Evolutionary conservation across 2,329 filamentous ascomycete genomes (phyloP).

Genomic region (Cercospora citrullina): DNA sequence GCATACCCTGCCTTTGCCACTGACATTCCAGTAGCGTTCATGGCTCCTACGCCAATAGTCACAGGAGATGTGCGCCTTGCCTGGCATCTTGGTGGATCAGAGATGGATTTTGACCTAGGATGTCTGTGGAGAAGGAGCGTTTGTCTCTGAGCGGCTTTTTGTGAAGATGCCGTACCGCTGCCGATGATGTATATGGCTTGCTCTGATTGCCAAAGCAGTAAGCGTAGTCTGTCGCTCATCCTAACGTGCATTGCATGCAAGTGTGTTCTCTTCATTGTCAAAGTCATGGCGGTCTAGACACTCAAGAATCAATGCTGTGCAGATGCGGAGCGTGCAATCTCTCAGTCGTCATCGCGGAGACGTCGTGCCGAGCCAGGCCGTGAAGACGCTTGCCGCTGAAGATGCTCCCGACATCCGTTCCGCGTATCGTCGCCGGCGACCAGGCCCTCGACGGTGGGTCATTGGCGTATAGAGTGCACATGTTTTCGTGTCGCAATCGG

Average conservation of each 20-base stretch:
- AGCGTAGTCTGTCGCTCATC: background rate
- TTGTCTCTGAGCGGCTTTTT: background rate
- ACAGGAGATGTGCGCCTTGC: background rate
- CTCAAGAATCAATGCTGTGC: background rate
- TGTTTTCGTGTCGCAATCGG: background rate
- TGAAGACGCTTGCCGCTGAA: background rate
- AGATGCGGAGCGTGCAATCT: background rate
- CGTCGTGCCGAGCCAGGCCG: background rate
- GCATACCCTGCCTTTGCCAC: constrained; percentile 3
- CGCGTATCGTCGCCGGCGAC: background rate
- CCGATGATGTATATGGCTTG: background rate
- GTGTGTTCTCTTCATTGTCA: background rate
- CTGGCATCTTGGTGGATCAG: background rate
- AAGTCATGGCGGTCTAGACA: background rate
- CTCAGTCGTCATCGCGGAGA: background rate
- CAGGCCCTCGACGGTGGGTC: background rate
- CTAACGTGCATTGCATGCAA: background rate
- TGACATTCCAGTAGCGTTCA: constrained; percentile 8
- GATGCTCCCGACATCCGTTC: background rate
- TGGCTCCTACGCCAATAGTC: background rate
- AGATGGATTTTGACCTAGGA: background rate
- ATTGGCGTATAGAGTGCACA: background rate
- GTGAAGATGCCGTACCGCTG: background rate
- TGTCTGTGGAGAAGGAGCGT: background rate
- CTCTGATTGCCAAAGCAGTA: background rate